Conservation (phyloP, 73 alveolate species). For the Tetrahymena thermophila region DNA sequence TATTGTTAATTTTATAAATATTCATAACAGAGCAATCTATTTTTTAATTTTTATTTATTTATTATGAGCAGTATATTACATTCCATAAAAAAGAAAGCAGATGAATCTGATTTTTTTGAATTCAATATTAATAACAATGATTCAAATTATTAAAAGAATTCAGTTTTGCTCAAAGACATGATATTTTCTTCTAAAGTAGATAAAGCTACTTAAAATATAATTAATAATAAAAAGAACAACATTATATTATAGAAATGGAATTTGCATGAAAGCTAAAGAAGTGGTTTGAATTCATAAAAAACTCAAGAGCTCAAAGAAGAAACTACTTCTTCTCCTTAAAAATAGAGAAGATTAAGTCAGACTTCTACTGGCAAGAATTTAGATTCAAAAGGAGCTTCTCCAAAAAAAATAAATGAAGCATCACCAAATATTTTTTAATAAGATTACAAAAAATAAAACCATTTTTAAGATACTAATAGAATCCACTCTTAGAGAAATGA, state of each 20-base stretch:
- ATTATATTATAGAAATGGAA: not conserved
- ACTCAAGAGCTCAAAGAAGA: not conserved
- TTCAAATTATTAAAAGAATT: not conserved
- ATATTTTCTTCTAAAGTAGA: not conserved
- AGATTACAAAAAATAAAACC: not conserved
- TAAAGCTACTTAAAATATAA: not conserved
- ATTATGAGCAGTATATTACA: not conserved
- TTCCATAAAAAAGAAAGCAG: not conserved
- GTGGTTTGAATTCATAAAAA: not conserved
- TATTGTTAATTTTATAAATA: not conserved
- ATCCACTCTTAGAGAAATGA: not conserved
- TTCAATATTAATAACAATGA: not conserved
- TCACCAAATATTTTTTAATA: not conserved
- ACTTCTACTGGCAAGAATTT: not conserved
- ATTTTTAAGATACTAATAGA: not conserved
- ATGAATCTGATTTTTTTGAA: not conserved
- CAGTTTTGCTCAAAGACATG: not conserved
- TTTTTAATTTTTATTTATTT: not conserved
- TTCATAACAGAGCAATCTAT: not conserved
- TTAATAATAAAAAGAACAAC: not conserved
- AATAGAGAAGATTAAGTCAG: not conserved
- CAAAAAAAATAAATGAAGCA: not conserved
- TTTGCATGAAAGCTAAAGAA: not conserved
- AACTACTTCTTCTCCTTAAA: not conserved
- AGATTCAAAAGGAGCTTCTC: not conserved